Conservation (phyloP, 2,329 filamentous ascomycete species). For the Fusarium marasasianum region DNA sequence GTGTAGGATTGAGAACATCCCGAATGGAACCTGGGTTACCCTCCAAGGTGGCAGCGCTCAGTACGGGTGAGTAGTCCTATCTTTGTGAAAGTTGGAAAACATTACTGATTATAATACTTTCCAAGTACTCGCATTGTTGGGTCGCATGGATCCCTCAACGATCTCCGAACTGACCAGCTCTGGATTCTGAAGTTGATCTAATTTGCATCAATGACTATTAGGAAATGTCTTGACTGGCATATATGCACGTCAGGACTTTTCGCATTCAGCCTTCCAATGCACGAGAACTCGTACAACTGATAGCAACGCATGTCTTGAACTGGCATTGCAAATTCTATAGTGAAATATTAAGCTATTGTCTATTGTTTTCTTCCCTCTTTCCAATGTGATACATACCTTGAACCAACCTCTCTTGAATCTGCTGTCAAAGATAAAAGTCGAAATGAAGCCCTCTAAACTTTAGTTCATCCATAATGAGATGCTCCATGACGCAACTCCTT, state of each 20-base stretch:
- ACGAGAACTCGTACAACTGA: not conserved
- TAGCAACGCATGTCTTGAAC: accelerated
- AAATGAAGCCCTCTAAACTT: not conserved
- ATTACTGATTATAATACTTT: not conserved
- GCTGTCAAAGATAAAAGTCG: not conserved
- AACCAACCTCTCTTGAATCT: accelerated
- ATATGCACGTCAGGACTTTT: not conserved
- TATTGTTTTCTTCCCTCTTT: accelerated
- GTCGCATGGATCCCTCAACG: not conserved
- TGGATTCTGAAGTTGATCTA: not conserved
- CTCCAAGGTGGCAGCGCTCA: not conserved
- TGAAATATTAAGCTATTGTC: not conserved
- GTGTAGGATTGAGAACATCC: not conserved
- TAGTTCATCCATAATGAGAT: not conserved
- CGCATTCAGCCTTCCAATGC: accelerated
- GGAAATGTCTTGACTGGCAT: accelerated
- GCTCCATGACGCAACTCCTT: not conserved
- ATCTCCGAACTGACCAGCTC: not conserved
- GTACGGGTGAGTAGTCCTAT: not conserved
- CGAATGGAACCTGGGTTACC: not conserved
- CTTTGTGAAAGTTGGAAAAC: accelerated
- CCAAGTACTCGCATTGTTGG: not conserved
- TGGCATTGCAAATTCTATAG: accelerated
- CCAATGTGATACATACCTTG: not conserved
- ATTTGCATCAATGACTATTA: accelerated